Conservation (phyloP, 495 filamentous ascomycete species). For the Collariella sp. region DNA sequence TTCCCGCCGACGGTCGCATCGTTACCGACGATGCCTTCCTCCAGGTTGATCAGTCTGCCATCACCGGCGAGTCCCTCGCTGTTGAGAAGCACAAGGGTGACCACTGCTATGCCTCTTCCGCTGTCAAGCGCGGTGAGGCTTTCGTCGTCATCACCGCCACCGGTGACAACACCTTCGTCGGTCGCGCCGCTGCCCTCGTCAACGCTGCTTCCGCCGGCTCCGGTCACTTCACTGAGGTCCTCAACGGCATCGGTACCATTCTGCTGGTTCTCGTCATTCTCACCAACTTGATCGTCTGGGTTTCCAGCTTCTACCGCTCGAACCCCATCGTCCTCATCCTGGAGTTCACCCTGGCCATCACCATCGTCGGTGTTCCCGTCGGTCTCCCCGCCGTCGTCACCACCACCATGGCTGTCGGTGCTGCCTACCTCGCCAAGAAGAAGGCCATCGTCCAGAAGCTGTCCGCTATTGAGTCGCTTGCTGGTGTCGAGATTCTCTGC, state of each 20-base stretch:
- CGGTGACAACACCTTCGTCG: conserved; percentile 83
- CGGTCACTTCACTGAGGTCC: conserved; percentile 84
- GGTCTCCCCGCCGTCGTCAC: conserved; percentile 94
- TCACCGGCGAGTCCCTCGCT: conserved; percentile 87
- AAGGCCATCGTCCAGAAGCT: conserved; percentile 96
- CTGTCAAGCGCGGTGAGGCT: conserved; percentile 81
- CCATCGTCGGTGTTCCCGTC: conserved; percentile 91
- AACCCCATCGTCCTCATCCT: conserved; percentile 66
- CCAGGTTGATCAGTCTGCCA: conserved; percentile 85
- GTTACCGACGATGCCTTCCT: conserved; percentile 71
- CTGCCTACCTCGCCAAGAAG: conserved; percentile 87
- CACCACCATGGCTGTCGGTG: conserved; percentile 94
- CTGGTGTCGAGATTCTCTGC: conserved; percentile 93
- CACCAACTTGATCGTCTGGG: conserved; percentile 74
- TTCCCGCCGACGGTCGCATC: conserved; percentile 81
- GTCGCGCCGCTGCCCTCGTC: conserved; percentile 78
- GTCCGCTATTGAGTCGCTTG: conserved; percentile 87
- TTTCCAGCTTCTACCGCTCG: conserved; percentile 79
- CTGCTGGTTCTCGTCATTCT: conserved; percentile 73
- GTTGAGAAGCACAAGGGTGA: conserved; percentile 79
- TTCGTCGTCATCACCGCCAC: conserved; percentile 73
- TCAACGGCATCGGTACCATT: conserved; percentile 77
- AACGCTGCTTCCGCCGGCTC: conserved; percentile 58
- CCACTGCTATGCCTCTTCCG: conserved; percentile 72
- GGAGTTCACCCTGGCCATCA: conserved; percentile 75